phyloP scores from a whole-genome alignment of 1,284 basidiomycete genomes.

The Pholiota adiposa region DNA sequence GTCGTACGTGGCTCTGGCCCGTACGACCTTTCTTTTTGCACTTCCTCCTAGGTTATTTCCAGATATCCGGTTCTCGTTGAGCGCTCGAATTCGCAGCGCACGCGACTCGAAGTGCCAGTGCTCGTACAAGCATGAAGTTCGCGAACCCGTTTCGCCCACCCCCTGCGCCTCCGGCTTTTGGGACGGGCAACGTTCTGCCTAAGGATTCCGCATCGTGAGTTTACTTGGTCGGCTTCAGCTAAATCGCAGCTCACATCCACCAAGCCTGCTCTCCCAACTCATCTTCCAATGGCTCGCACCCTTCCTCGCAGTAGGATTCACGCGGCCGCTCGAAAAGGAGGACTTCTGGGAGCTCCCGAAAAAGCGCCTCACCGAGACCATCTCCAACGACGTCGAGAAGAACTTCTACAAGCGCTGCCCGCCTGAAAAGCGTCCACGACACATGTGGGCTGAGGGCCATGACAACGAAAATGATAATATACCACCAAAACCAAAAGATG shows the following conservation, averaged over 20 bases:
- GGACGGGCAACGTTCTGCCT: constrained; percentile 41
- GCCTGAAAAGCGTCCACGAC: constrained; percentile 48
- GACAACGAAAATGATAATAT: not conserved
- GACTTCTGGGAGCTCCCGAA: constrained; percentile 58
- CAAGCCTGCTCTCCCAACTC: constrained; percentile 46
- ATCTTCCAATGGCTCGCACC: constrained; percentile 55
- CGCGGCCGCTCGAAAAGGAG: constrained; percentile 58
- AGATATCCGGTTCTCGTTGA: not conserved
- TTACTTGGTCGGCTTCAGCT: not conserved
- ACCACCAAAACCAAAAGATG: not conserved
- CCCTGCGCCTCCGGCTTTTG: constrained; percentile 47
- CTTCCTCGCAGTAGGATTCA: constrained; percentile 58
- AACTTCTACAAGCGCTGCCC: constrained; percentile 54
- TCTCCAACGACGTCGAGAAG: constrained; percentile 46
- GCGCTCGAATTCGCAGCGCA: not conserved
- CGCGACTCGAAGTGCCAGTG: not conserved
- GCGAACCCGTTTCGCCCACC: constrained; percentile 38
- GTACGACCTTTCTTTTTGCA: too few species aligned
- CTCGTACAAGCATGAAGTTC: constrained; percentile 22
- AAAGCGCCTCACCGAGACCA: constrained; percentile 38
- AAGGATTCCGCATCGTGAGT: constrained; percentile 42
- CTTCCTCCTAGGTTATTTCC: too few species aligned
- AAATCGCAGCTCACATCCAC: not conserved
- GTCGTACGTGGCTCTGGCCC: too few species aligned
- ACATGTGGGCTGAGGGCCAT: constrained; percentile 19